Evolutionary conservation across 331 rosid species (phyloP).

Genomic region (Quercus lobata): DNA sequence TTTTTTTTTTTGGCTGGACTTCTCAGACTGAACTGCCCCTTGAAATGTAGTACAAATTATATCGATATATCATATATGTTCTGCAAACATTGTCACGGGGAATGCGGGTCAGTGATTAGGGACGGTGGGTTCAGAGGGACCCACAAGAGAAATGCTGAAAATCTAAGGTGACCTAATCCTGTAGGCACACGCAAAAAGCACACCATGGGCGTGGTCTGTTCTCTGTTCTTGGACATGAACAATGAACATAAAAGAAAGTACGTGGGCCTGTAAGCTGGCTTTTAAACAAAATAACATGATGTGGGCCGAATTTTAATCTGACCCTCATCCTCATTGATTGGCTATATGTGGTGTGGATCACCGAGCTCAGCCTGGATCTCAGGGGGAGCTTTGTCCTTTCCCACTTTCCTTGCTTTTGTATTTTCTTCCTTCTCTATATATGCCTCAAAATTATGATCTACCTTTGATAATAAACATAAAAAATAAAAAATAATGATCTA

Average conservation of each 20-base stretch:
- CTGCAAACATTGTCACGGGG: slow-evolving; percentile 41
- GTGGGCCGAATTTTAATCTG: slow-evolving; percentile 26
- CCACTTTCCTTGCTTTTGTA: background rate
- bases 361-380: slow-evolving; percentile 13
- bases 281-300: background rate
- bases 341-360: slow-evolving; percentile 36
- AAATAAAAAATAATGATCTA: background rate
- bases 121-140: background rate
- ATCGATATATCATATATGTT: no score
- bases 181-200: background rate
- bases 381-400: background rate
- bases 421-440: background rate
- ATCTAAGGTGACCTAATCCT: background rate
- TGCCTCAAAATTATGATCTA: background rate
- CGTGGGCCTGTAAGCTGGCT: slow-evolving; percentile 23
- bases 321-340: slow-evolving; percentile 11
- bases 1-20: no score
- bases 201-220: slow-evolving; percentile 1
- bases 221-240: slow-evolving; percentile 9
- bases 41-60: no score
- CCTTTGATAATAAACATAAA: no score
- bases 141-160: slow-evolving; percentile 16
- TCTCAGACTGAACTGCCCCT: no score
- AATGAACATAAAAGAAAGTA: background rate
- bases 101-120: slow-evolving; percentile 13